Evolutionary conservation across 495 filamentous ascomycete genomes (phyloP), one percentile per base, ranked within the genome.

Genomic region (Symbiotaphrina buchneri): DNA sequence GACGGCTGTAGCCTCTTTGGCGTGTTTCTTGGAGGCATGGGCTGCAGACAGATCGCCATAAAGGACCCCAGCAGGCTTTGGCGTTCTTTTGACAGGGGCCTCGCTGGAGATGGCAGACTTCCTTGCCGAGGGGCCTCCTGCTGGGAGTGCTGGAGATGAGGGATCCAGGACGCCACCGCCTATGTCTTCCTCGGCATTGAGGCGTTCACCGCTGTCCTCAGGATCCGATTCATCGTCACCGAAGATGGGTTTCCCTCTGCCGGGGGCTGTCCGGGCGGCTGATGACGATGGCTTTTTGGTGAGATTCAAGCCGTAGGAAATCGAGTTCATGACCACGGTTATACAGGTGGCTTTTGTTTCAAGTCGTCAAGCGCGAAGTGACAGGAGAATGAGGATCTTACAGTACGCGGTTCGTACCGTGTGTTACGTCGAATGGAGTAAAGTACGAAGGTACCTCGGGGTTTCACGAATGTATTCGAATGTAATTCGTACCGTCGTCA

Each of bases 261-360:
- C 47, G n/a, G 56, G 53, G 6, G 44, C 35, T 3, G 41, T 36
- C 11, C 28, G n/a, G n/a, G n/a, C n/a, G 27, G 8, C 8, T 3
- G 21, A 15, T 8, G 35, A 18, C 3, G 6, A 6, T 10, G 30
- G 23, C 16, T 61, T 61, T 36, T 61, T 72, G 1, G 58, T 45
- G 15, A 71, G 41, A 36, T 66, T 74, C 5, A 76, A 48, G 5
- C 71, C 71, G 34, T 58, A 58, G n/a, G 63, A 62, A 16, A 54
- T 31, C 58, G 52, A 42, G 31, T 40, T 45, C 52, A 56, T 55
- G 15, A n/a, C n/a, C n/a, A n/a, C n/a, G n/a, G n/a, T n/a, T n/a
- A n/a, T n/a, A n/a, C n/a, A n/a, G n/a, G n/a, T n/a, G n/a, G n/a
- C n/a, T n/a, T n/a, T n/a, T n/a, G n/a, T n/a, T n/a, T n/a, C n/a